A percentile compares a stretch with the other conserved stretches of the same genome.
phyloP scores from a whole-genome alignment of 2,329 filamentous ascomycete species.

The Sarocladiaceae sp. region DNA sequence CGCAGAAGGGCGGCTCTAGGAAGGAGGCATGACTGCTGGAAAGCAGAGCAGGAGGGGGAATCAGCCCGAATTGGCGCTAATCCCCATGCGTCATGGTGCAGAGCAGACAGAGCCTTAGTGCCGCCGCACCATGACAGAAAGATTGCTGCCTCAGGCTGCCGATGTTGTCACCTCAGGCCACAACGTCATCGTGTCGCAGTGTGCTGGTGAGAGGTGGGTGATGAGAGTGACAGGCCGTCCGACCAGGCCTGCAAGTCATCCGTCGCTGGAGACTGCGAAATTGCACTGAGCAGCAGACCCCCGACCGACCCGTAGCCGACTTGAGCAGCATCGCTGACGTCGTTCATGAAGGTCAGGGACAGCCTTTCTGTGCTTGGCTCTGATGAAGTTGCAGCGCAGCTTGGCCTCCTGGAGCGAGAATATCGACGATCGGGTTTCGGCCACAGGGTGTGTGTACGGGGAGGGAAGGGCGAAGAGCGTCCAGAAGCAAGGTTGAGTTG shows the following conservation, averaged over 20 bases:
- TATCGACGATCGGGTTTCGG: slow-evolving; percentile 4
- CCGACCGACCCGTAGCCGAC: slow-evolving; percentile 6
- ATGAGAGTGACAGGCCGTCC: background rate
- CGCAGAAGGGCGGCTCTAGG: slow-evolving; percentile 2
- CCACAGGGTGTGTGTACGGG: background rate
- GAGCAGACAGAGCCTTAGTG: slow-evolving; percentile 2
- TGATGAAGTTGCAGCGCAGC: background rate
- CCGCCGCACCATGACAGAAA: slow-evolving; percentile 6
- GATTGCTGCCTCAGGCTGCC: slow-evolving; percentile 6
- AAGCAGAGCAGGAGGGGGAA: slow-evolving; percentile 8
- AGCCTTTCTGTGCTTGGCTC: background rate
- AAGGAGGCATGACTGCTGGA: slow-evolving; percentile 6
- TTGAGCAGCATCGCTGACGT: background rate
- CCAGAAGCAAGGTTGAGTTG: slow-evolving; percentile 6
- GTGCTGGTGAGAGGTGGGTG: too few relatives aligned
- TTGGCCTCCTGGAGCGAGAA: background rate
- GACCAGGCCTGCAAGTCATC: slow-evolving; percentile 1
- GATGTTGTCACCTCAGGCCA: too few relatives aligned
- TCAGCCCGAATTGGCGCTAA: slow-evolving; percentile 6
- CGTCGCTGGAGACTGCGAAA: slow-evolving; percentile 1
- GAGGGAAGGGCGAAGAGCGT: slow-evolving; percentile 1
- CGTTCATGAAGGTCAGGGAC: background rate
- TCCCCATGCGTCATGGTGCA: background rate
- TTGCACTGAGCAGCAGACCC: slow-evolving; percentile 1
- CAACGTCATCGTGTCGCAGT: too few relatives aligned